Evolutionary conservation across 371 early-diverging fungal genomes (phyloP).

Genomic region (Capillidium heterosporum): DNA sequence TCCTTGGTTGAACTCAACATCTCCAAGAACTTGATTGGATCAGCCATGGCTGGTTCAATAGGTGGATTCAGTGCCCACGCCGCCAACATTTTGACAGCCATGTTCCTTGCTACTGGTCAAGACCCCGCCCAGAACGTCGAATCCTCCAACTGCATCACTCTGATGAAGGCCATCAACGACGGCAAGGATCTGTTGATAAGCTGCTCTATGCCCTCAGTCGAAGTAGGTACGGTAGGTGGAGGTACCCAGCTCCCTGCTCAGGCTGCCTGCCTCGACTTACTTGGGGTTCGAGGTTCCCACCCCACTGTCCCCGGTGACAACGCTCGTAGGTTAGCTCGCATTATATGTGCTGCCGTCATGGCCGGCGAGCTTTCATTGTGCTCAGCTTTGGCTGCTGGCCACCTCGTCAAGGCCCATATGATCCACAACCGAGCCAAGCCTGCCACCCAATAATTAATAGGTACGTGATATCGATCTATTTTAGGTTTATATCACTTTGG

Average conservation of each 20-base stretch:
- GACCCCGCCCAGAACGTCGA: conserved; percentile 96
- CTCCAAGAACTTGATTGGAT: conserved; percentile 82
- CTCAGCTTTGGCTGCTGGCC: conserved; percentile 73
- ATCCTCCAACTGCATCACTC: conserved; percentile 81
- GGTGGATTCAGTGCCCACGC: conserved; percentile 96
- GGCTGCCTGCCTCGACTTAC: conserved; percentile 72
- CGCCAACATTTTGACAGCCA: conserved; percentile 87
- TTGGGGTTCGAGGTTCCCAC: conserved; percentile 75
- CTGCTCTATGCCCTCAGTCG: conserved; percentile 89
- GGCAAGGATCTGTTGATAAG: conserved; percentile 66
- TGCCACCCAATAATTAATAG: too few relatives aligned
- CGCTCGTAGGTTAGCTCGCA: conserved; percentile 72
- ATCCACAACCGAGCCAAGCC: conserved; percentile 45
- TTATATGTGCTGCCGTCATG: conserved; percentile 86
- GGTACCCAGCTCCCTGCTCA: conserved; percentile 83
- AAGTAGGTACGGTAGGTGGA: conserved; percentile 93
- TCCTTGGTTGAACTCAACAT: conserved; percentile 66
- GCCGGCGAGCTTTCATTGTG: conserved; percentile 89
- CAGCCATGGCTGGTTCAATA: conserved; percentile 85
- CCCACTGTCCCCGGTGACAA: conserved; percentile 68
- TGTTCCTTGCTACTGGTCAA: conserved; percentile 89
- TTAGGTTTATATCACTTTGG: too few relatives aligned
- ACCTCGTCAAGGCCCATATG: conserved; percentile 71
- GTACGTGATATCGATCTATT: too few relatives aligned
- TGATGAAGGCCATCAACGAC: conserved; percentile 78